A percentile compares a stretch with the other conserved stretches of the same genome.
These are phyloP conservation scores for Alopecurus myosuroides DNA, from an alignment of 176 grass and related monocot species.

Conservation along the genomic window DNA sequence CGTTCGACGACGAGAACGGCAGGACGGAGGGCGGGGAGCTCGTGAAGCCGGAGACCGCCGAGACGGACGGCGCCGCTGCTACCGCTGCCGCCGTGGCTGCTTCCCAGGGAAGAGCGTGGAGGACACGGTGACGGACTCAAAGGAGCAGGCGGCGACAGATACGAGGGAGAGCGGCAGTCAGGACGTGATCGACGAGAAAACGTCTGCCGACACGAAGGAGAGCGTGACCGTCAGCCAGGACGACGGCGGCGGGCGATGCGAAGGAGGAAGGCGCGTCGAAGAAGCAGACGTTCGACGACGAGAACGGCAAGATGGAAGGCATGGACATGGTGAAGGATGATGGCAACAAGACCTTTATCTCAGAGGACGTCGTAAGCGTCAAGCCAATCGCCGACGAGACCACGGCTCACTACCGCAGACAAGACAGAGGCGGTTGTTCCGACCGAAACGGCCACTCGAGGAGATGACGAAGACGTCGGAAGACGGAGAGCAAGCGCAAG, in stretches of 20 bases:
- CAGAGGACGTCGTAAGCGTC: slow-evolving; percentile 12
- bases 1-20: slow-evolving; percentile 78
- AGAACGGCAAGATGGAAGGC: slow-evolving; percentile 71
- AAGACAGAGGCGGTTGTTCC: background rate
- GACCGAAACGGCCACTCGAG: background rate
- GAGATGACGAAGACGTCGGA: slow-evolving; percentile 14
- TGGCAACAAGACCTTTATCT: slow-evolving; percentile 45
- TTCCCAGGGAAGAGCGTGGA: slow-evolving; percentile 31
- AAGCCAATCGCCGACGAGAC: slow-evolving; percentile 35
- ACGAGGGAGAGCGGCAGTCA: background rate
- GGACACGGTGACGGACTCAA: background rate
- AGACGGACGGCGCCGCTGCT: slow-evolving; percentile 23
- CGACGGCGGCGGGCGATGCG: background rate
- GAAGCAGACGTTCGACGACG: slow-evolving; percentile 49
- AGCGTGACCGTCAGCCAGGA: background rate
- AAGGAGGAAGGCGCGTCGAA: background rate
- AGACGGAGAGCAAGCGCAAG: slow-evolving; percentile 7
- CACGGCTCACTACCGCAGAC: background rate
- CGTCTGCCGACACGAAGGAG: background rate
- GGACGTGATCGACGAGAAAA: slow-evolving; percentile 4
- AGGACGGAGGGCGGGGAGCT: slow-evolving; percentile 66
- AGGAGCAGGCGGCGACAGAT: background rate
- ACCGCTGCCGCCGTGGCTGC: background rate
- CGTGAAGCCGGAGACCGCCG: slow-evolving; percentile 42
- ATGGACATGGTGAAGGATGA: slow-evolving; percentile 55